Evolutionary conservation across 164 flowering plant genomes (phyloP).

Genomic region (Saururus chinensis): DNA sequence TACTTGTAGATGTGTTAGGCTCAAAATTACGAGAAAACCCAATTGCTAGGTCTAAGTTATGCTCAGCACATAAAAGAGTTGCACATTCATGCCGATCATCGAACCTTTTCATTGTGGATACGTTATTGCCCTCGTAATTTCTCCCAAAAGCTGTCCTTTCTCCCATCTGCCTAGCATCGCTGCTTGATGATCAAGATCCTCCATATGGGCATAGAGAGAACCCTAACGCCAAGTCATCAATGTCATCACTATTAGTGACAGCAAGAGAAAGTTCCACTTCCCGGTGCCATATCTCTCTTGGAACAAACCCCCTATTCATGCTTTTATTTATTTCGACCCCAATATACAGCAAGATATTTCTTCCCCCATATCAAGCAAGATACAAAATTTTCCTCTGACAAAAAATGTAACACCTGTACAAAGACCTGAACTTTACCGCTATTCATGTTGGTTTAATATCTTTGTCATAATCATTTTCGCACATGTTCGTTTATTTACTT

Average conservation of each 20-base stretch:
- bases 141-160: too few relatives aligned
- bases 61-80: not conserved
- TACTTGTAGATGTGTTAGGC: conserved; percentile 10
- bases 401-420: too few relatives aligned
- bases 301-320: not conserved
- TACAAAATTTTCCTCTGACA: not conserved
- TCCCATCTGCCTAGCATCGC: too few relatives aligned
- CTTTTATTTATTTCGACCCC: not conserved
- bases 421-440: too few relatives aligned
- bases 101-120: too few relatives aligned
- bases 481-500: too few relatives aligned
- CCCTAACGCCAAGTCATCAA: not conserved
- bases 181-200: not conserved
- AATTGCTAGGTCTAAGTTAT: too few relatives aligned
- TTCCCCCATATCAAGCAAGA: conserved; percentile 1
- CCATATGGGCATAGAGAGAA: not conserved
- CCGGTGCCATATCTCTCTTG: not conserved
- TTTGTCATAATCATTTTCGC: too few relatives aligned
- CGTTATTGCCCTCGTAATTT: too few relatives aligned
- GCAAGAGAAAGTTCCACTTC: not conserved
- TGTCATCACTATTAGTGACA: not conserved
- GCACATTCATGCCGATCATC: too few relatives aligned
- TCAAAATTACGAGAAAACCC: conserved; percentile 11
- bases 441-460: too few relatives aligned
- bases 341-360: too few relatives aligned